Conservation (phyloP, 805 yeast genomes). For the Candida ascalaphidarum region DNA sequence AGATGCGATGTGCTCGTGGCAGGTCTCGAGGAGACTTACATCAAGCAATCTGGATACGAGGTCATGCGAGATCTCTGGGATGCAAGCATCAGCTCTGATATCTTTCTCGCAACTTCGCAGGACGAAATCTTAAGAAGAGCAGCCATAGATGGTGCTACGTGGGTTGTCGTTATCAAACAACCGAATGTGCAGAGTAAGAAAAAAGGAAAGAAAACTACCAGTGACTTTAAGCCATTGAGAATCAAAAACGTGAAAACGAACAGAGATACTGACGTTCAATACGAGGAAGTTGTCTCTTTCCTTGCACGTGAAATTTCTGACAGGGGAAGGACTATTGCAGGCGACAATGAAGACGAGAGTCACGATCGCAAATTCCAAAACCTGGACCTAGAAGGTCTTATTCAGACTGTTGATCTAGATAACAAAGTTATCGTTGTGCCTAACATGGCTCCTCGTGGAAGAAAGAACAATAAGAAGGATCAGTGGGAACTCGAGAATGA, state of each 20-base stretch:
- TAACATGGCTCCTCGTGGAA: constrained; percentile 75
- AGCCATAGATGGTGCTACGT: constrained; percentile 58
- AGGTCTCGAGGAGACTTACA: constrained; percentile 47
- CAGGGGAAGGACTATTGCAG: too few species aligned
- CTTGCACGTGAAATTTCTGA: constrained; percentile 19
- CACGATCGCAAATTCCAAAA: constrained; percentile 1
- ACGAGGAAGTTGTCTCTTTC: constrained; percentile 48
- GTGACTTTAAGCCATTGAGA: constrained; percentile 65
- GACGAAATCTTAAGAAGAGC: constrained; percentile 68
- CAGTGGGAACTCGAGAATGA: constrained; percentile 71
- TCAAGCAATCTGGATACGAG: constrained; percentile 56
- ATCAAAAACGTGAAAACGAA: constrained; percentile 54
- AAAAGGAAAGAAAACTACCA: constrained; percentile 11
- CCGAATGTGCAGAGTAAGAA: constrained; percentile 32
- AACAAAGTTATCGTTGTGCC: constrained; percentile 63
- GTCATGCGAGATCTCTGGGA: constrained; percentile 65
- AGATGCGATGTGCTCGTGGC: constrained; percentile 81
- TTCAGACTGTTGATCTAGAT: constrained; percentile 22
- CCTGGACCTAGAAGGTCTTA: constrained; percentile 13
- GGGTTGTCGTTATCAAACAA: constrained; percentile 75
- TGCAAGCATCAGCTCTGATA: constrained; percentile 71
- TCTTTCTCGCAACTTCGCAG: constrained; percentile 19
- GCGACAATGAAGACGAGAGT: constrained; percentile 7
- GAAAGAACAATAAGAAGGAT: constrained; percentile 62
- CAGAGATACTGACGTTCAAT: constrained; percentile 64